phyloP scores from a whole-genome alignment of 176 grass and related monocot genomes.

The Bothriochloa decipiens region DNA sequence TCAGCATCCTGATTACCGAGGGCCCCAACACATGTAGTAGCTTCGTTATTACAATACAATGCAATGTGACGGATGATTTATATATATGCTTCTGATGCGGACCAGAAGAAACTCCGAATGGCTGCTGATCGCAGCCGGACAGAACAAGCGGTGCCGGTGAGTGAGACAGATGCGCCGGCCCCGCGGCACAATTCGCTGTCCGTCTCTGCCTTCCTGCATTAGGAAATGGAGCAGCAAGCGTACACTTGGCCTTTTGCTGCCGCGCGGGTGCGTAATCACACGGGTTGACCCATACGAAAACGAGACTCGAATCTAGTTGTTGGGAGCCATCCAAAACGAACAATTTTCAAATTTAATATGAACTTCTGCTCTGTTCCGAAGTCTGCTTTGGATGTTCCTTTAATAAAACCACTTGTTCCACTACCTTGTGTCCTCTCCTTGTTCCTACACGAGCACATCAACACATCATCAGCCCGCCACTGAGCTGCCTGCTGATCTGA shows the following conservation, averaged over 20 bases:
- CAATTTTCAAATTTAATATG: neutral
- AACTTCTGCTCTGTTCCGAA: neutral
- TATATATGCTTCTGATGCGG: neutral
- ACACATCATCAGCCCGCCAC: neutral
- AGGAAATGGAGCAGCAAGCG: neutral
- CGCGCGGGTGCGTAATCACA: conserved; percentile 16
- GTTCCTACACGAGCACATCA: neutral
- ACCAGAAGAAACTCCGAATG: neutral
- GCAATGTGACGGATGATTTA: neutral
- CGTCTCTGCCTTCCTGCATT: neutral
- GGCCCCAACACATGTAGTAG: conserved; percentile 20
- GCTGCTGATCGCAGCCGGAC: neutral
- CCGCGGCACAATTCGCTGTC: conserved; percentile 24
- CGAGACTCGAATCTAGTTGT: conserved; percentile 21
- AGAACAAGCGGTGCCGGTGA: neutral
- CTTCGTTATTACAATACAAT: no score
- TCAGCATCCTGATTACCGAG: neutral
- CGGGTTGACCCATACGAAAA: conserved; percentile 13
- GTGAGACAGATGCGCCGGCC: conserved; percentile 34
- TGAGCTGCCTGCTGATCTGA: neutral
- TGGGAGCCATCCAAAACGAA: conserved; percentile 10
- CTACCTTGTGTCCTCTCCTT: neutral
- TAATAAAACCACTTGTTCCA: neutral
- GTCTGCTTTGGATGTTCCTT: conserved; percentile 3
- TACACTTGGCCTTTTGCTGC: conserved; percentile 42